phyloP scores from a whole-genome alignment of 2,329 filamentous ascomycete species.

The Cyphellophora europaea region DNA sequence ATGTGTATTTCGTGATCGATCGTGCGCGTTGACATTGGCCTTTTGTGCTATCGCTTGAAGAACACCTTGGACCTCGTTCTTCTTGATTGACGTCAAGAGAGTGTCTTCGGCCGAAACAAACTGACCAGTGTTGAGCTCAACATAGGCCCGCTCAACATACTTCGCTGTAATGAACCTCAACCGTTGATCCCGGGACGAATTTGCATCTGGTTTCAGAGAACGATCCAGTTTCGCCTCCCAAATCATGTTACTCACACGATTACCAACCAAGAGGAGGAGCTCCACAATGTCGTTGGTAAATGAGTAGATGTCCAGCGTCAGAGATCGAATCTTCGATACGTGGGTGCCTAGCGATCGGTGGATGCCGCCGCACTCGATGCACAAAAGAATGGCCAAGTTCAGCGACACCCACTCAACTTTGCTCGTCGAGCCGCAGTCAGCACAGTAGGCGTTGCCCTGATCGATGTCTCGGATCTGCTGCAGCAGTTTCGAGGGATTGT shows the following conservation, averaged over 20 bases:
- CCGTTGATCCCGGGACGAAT: conserved; percentile 78
- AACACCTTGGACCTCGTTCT: conserved; percentile 88
- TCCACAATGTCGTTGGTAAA: conserved; percentile 98
- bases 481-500: conserved; percentile 75
- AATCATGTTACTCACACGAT: conserved; percentile 89
- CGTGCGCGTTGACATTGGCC: conserved; percentile 77
- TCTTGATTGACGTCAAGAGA: conserved; percentile 84
- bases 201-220: conserved; percentile 60
- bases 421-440: conserved; percentile 80
- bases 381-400: conserved; percentile 90
- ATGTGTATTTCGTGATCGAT: conserved; percentile 81
- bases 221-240: conserved; percentile 84
- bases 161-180: conserved; percentile 93
- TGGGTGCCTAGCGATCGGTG: conserved; percentile 93
- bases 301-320: conserved; percentile 90
- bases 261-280: conserved; percentile 80
- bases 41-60: conserved; percentile 79
- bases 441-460: conserved; percentile 86
- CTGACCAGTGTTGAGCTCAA: conserved; percentile 64
- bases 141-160: conserved; percentile 75
- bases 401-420: conserved; percentile 99
- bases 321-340: conserved; percentile 91
- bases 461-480: conserved; percentile 83
- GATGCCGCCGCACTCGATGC: conserved; percentile 96
- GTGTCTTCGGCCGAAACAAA: conserved; percentile 78